phyloP scores from a whole-genome alignment of 23 red algal genomes.

The Gracilaria domingensis region DNA sequence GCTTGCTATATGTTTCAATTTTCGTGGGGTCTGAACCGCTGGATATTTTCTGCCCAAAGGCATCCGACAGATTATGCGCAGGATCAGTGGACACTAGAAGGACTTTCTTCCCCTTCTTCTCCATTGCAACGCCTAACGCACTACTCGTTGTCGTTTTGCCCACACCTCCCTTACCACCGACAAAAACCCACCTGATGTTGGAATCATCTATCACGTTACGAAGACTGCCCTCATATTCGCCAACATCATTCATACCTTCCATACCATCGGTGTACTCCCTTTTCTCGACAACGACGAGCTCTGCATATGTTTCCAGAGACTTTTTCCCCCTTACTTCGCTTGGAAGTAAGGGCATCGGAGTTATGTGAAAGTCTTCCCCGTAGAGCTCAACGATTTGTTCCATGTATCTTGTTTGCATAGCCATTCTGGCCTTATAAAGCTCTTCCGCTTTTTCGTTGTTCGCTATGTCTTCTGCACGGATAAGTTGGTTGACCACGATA shows the following conservation, averaged over 20 bases:
- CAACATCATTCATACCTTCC: conserved; percentile 67
- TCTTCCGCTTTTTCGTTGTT: conserved; percentile 43
- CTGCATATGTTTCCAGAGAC: conserved; percentile 69
- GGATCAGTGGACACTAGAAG: conserved; percentile 98
- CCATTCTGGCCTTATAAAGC: conserved; percentile 84
- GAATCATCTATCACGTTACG: conserved; percentile 82
- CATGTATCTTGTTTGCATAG: conserved; percentile 93
- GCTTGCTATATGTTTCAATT: conserved; percentile 58
- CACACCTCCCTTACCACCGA: conserved; percentile 90
- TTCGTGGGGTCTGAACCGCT: conserved; percentile 71
- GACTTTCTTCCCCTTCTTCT: conserved; percentile 69
- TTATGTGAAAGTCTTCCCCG: conserved; percentile 97
- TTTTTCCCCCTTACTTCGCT: conserved; percentile 90
- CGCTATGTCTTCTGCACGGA: conserved; percentile 67
- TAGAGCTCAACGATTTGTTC: conserved; percentile 97
- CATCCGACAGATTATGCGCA: conserved; percentile 96
- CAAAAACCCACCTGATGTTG: conserved; percentile 83
- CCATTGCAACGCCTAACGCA: conserved; percentile 81
- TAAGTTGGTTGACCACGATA: conserved; percentile 94
- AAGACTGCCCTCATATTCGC: conserved; percentile 74
- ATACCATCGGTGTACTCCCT: conserved; percentile 65
- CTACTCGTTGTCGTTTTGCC: conserved; percentile 96
- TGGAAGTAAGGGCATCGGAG: conserved; percentile 81
- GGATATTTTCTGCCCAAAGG: conserved; percentile 93
- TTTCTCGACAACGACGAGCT: conserved; percentile 69